A percentile compares a stretch with the other conserved stretches of the same genome.
Evolutionary conservation across 345 rosid genomes (phyloP).

Genomic region (Gossypium ekmanianum): DNA sequence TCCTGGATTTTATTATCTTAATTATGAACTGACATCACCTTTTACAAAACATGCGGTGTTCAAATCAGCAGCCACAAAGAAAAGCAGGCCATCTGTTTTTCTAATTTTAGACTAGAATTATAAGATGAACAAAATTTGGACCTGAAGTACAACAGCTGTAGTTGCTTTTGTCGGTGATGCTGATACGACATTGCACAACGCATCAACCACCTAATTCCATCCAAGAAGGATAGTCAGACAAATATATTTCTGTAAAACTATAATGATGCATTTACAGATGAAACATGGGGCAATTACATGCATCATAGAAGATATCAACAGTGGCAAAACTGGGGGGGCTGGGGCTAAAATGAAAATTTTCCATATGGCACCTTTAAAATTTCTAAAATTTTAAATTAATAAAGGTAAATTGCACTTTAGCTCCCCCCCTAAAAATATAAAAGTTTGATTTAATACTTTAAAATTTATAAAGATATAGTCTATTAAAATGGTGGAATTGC

Average conservation of each 20-base stretch:
- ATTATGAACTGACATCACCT: slow-evolving; percentile 12
- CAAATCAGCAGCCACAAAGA: slow-evolving; percentile 12
- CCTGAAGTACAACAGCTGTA: slow-evolving; percentile 96
- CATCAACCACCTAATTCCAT: slow-evolving; percentile 73
- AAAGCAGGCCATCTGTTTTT: background rate
- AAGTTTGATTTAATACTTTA: too few species aligned
- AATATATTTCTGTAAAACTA: background rate
- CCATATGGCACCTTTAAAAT: too few species aligned
- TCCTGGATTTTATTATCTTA: background rate
- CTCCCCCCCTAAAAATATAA: too few species aligned
- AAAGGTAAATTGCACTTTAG: too few species aligned
- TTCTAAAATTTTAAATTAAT: too few species aligned
- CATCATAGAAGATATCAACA: too few species aligned
- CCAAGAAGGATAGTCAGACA: slow-evolving; percentile 21
- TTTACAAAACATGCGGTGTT: slow-evolving; percentile 3
- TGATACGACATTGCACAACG: slow-evolving; percentile 87
- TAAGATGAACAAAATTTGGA: slow-evolving; percentile 39
- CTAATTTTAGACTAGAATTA: background rate
- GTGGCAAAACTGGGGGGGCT: too few species aligned
- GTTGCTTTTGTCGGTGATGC: slow-evolving; percentile 89
- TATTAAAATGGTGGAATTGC: too few species aligned
- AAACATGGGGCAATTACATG: slow-evolving; percentile 46
- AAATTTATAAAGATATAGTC: too few species aligned
- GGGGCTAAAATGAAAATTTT: too few species aligned
- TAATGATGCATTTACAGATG: background rate